Evolutionary conservation across 805 yeast genomes (phyloP), one percentile per base, ranked within the genome.

Genomic region (Teunomyces tritomae): DNA sequence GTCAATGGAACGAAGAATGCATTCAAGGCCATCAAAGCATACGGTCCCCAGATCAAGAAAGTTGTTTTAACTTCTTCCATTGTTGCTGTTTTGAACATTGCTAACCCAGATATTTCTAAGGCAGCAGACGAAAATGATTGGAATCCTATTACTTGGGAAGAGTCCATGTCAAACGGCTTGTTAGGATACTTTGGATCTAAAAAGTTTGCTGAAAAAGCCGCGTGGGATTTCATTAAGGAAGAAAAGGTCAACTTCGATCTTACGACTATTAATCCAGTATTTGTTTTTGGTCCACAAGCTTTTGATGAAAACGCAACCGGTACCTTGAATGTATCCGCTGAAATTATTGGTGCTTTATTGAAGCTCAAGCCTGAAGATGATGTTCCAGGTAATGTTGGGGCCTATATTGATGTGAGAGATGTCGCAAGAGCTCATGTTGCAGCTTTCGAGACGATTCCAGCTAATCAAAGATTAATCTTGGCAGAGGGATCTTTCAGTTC

Each of bases 121-220:
- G 60, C 64, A n/a, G 67, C 69, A 49, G 70, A 70, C 28, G 84
- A 80, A 54, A 65, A 66, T n/a, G 63, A 70, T 27, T 80, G 84
- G 80, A 81, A 82, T 49, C 78, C 76, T 39, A 65, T 78, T 20
- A 71, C 80, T 9, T 74, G 77, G 73, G 80, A 77, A 45, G 73
- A 73, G 49, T 68, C 74, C 8, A 71, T 73, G 46, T 51, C 48
- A 20, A 72, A 76, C 52, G 64, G 71, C 2, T 52, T 58, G 13
- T 48, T 49, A 37, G 85, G 83, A 1, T 82, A 82, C 61, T 54
- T 73, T 48, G 87, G 80, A 3, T 79, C 86, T 11, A 82, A 82
- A 62, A 79, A 76, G 36, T 74, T 76, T 50, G 85, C 87, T 13
- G 88, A 84, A 57, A 63, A 66, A 42, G 75, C 79, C 1, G 86